phyloP scores from a whole-genome alignment of 768 basidiomycete species.

The Rhizopogon vulgaris region DNA sequence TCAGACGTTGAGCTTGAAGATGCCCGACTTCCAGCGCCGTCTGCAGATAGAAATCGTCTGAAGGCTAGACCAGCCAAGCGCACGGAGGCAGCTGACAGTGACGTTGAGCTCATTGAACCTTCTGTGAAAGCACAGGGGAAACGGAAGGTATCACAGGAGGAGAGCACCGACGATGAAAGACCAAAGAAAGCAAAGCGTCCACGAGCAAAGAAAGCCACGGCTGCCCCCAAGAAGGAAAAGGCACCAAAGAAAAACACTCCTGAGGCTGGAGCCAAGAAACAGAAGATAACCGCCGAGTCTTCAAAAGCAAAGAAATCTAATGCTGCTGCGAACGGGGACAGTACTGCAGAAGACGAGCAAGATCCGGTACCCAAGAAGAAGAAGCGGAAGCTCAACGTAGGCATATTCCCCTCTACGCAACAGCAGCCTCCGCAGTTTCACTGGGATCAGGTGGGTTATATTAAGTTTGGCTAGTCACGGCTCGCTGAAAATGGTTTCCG shows the following conservation, averaged over 20 bases:
- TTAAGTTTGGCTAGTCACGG: background rate
- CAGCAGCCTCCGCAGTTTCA: constrained; percentile 33
- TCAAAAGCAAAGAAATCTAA: constrained; percentile 13
- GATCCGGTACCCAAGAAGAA: constrained; percentile 49
- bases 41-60: constrained; percentile 13
- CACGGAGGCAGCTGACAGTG: constrained; percentile 20
- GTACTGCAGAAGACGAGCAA: constrained; percentile 10
- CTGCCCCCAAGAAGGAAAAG: constrained; percentile 8
- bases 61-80: constrained; percentile 15
- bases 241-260: constrained; percentile 11
- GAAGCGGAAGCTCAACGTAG: constrained; percentile 66
- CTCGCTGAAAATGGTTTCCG: constrained; percentile 12
- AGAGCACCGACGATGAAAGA: constrained; percentile 12
- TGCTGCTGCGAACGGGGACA: constrained; percentile 12
- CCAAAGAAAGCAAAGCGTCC: constrained; percentile 20
- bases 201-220: constrained; percentile 19
- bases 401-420: constrained; percentile 18
- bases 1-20: background rate
- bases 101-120: constrained; percentile 25
- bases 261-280: constrained; percentile 14
- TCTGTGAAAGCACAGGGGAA: constrained; percentile 32
- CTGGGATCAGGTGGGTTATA: constrained; percentile 37
- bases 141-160: constrained; percentile 25
- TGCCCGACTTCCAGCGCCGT: no score
- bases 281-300: constrained; percentile 9